A percentile compares a stretch with the other conserved stretches of the same genome.
phyloP scores from a whole-genome alignment of 306 rosid species.

The Ormosia emarginata region DNA sequence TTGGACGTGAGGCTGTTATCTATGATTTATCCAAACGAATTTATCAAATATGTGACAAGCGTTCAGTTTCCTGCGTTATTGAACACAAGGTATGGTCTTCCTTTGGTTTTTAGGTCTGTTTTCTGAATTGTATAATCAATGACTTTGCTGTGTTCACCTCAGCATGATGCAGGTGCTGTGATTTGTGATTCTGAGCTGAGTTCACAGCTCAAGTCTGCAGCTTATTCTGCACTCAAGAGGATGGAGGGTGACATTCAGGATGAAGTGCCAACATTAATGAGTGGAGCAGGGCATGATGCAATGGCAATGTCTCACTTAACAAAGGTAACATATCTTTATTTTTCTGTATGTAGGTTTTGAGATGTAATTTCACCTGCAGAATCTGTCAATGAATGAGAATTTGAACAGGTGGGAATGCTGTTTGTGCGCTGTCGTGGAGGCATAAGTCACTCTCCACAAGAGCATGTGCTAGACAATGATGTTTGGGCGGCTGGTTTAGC shows the following conservation, averaged over 20 bases:
- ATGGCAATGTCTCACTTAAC: conserved; percentile 94
- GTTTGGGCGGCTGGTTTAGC: conserved; percentile 86
- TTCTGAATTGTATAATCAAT: neutral
- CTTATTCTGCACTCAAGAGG: conserved; percentile 60
- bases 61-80: conserved; percentile 77
- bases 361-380: neutral
- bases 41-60: conserved; percentile 76
- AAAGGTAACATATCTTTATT: conserved; percentile 46
- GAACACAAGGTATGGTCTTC: conserved; percentile 67
- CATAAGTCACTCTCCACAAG: conserved; percentile 87
- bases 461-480: conserved; percentile 75
- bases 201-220: conserved; percentile 68
- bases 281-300: conserved; percentile 97
- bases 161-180: conserved; percentile 95
- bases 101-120: neutral
- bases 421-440: conserved; percentile 96
- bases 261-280: conserved; percentile 74
- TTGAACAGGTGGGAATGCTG: conserved; percentile 81
- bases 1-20: conserved; percentile 82
- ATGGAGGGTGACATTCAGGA: conserved; percentile 72
- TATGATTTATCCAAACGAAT: conserved; percentile 67
- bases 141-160: conserved; percentile 15
- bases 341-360: neutral
- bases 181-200: conserved; percentile 73
- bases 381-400: conserved; percentile 14